These are phyloP conservation scores for Termitomyces sp. DNA, from an alignment of 768 basidiomycete species.

Conservation along the genomic window DNA sequence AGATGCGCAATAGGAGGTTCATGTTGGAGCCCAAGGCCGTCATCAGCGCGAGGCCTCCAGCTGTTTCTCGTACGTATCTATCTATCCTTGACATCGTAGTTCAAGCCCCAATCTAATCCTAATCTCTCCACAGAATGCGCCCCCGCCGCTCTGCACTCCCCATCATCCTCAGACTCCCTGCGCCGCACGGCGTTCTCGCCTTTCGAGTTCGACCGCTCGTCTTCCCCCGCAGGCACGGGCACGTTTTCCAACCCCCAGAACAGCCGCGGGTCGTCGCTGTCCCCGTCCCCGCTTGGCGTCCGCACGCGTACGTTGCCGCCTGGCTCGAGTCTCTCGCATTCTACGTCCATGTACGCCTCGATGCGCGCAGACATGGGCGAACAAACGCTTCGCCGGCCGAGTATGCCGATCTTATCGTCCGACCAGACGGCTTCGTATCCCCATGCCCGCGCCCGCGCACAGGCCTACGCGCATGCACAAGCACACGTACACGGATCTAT, in stretches of 20 bases:
- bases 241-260: conserved; percentile 15
- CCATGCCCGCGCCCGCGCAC: too few relatives aligned
- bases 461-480: too few relatives aligned
- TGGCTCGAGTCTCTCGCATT: conserved; percentile 17
- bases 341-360: conserved; percentile 21
- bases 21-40: conserved; percentile 26
- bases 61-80: not conserved
- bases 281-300: conserved; percentile 8
- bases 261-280: conserved; percentile 13
- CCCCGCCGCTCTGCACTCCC: conserved; percentile 22
- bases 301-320: conserved; percentile 7
- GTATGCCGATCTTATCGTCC: conserved; percentile 20
- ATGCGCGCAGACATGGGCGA: conserved; percentile 10
- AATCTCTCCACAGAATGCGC: conserved; percentile 9
- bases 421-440: not conserved
- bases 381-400: conserved; percentile 18
- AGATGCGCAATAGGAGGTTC: conserved; percentile 15
- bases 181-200: conserved; percentile 21
- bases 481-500: too few relatives aligned
- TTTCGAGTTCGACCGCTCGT: conserved; percentile 11
- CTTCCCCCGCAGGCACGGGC: conserved; percentile 14
- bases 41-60: conserved; percentile 13
- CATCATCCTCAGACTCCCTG: conserved; percentile 29
- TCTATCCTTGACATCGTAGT: not conserved
- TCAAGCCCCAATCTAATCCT: not conserved